Evolutionary conservation across 2,329 filamentous ascomycete genomes (phyloP).

Genomic region (Atkinsonella texensis): DNA sequence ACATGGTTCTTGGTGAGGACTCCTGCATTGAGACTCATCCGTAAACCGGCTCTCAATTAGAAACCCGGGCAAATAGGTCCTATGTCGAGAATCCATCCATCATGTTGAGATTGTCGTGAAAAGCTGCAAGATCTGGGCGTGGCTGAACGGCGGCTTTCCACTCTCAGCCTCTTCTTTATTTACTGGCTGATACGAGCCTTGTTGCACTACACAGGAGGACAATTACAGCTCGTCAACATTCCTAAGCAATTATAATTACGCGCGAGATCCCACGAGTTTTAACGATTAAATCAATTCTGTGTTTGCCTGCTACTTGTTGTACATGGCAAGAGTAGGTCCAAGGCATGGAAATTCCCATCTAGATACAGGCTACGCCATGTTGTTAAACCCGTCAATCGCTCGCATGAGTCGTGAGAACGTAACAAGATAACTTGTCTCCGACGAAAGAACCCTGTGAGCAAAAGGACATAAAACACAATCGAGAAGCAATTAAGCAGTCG

Average conservation of each 20-base stretch:
- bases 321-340: constrained; percentile 5
- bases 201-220: no score
- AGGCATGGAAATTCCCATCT: constrained; percentile 5
- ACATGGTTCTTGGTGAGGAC: no score
- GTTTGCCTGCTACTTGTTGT: constrained; percentile 1
- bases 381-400: background rate
- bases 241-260: background rate
- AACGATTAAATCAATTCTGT: constrained; percentile 1
- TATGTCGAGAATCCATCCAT: no score
- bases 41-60: no score
- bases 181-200: no score
- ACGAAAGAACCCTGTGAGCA: background rate
- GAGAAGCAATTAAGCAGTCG: constrained; percentile 2
- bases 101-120: no score
- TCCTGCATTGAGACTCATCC: no score
- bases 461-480: background rate
- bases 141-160: no score
- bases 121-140: no score
- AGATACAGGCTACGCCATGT: constrained; percentile 5
- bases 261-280: background rate
- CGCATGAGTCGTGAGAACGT: background rate
- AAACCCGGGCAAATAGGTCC: no score
- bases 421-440: background rate
- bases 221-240: background rate
- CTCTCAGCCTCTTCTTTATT: no score